Evolutionary conservation across 495 filamentous ascomycete genomes (phyloP).

Genomic region (Penicillium cosmopolitanum): DNA sequence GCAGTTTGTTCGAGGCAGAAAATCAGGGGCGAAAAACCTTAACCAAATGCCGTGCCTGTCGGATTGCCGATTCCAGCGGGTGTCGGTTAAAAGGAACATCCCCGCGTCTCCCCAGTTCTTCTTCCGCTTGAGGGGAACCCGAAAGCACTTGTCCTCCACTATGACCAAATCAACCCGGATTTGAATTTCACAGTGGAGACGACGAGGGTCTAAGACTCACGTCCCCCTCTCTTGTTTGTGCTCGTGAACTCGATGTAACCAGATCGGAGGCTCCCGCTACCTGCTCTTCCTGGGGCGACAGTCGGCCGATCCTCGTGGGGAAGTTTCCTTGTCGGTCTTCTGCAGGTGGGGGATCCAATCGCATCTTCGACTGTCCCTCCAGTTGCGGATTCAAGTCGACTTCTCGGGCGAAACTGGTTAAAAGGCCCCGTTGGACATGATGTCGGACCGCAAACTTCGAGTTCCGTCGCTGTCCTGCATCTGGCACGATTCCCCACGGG

Average conservation of each 20-base stretch:
- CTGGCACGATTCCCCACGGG: conserved; percentile 9
- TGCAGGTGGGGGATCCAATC: conserved; percentile 7
- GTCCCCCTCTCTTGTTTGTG: neutral
- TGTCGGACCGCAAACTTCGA: neutral
- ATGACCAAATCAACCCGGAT: conserved; percentile 4
- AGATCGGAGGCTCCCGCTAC: conserved; percentile 8
- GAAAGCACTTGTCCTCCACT: neutral
- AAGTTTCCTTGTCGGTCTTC: conserved; percentile 8
- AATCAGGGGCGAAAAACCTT: neutral
- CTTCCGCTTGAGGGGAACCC: neutral
- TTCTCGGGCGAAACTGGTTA: neutral
- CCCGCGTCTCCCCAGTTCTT: conserved; percentile 9
- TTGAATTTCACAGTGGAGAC: neutral
- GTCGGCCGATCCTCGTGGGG: conserved; percentile 28
- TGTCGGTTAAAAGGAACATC: conserved; percentile 6
- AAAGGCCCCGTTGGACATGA: neutral
- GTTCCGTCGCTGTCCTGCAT: neutral
- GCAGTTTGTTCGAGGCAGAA: neutral
- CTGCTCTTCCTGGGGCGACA: conserved; percentile 17
- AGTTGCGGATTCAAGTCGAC: neutral
- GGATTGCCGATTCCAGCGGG: conserved; percentile 5
- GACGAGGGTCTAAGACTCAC: neutral
- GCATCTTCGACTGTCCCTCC: neutral
- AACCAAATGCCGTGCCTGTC: conserved; percentile 3
- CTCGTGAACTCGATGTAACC: conserved; percentile 14